A percentile compares a stretch with the other conserved stretches of the same genome.
phyloP scores from a whole-genome alignment of 495 filamentous ascomycete species.

The Daldinia vernicosa region DNA sequence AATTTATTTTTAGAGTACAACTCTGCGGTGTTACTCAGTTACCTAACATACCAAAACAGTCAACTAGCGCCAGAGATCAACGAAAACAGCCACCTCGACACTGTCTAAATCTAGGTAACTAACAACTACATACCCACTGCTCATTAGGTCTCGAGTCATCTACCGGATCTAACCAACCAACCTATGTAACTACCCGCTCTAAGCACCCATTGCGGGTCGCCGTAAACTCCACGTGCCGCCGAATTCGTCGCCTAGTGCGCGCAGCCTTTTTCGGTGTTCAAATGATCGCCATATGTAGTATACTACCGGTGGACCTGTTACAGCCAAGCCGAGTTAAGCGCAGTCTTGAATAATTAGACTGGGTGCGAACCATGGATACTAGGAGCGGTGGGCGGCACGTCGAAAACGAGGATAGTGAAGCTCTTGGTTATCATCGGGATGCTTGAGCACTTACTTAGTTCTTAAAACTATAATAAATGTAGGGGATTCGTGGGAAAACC shows the following conservation, averaged over 20 bases:
- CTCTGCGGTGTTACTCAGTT: background rate
- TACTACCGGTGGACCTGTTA: too few species aligned
- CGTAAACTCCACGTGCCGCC: conserved; percentile 3
- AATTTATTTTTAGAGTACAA: background rate
- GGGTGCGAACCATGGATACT: too few species aligned
- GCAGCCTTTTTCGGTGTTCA: background rate
- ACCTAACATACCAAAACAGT: background rate
- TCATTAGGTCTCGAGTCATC: background rate
- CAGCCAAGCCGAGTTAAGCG: too few species aligned
- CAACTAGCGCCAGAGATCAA: background rate
- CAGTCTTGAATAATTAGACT: too few species aligned
- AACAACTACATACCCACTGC: background rate
- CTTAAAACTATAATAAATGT: too few species aligned
- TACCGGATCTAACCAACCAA: background rate
- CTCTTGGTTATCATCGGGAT: too few species aligned
- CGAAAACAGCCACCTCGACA: background rate
- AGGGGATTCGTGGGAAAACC: too few species aligned
- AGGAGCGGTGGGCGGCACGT: too few species aligned
- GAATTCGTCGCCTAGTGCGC: background rate
- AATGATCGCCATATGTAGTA: background rate
- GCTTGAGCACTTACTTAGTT: too few species aligned
- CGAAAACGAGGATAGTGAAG: too few species aligned
- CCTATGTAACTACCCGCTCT: background rate
- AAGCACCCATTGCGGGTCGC: background rate
- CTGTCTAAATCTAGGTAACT: background rate